These are phyloP conservation scores for Populus pruinosa DNA, from an alignment of 345 rosid genomes.

Conservation along the genomic window DNA sequence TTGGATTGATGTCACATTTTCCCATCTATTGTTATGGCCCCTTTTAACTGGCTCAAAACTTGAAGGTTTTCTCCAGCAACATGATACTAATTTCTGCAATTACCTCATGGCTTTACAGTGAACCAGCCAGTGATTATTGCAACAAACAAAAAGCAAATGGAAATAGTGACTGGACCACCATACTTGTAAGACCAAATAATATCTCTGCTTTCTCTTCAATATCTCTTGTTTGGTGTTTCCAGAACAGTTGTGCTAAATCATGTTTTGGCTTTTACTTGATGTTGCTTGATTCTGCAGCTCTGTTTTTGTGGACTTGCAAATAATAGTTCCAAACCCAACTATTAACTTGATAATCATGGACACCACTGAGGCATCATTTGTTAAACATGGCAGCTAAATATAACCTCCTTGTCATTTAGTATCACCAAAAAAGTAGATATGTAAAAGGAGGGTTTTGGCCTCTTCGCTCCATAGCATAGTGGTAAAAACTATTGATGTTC, in stretches of 20 bases:
- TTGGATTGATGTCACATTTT: no score
- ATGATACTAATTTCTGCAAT: background rate
- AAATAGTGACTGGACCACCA: slow-evolving; percentile 60
- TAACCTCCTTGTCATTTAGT: no score
- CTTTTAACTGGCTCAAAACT: no score
- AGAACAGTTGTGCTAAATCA: background rate
- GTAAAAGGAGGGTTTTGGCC: no score
- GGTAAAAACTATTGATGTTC: no score
- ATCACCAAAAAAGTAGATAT: no score
- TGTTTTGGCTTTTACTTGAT: background rate
- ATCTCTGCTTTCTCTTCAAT: background rate
- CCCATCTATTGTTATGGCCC: no score
- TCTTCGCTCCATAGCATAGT: no score
- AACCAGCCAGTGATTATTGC: slow-evolving; percentile 60
- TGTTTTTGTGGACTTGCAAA: background rate
- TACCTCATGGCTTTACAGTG: slow-evolving; percentile 45
- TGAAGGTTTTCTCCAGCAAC: no score
- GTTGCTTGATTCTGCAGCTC: background rate
- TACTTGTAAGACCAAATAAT: slow-evolving; percentile 47
- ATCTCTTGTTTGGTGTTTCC: background rate
- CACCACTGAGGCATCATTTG: background rate
- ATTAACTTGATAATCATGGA: background rate
- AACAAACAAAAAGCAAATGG: slow-evolving; percentile 36
- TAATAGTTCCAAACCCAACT: background rate
- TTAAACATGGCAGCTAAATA: background rate